Evolutionary conservation across 306 rosid genomes (phyloP), one percentile per base, ranked within the genome.

Genomic region (Vicia sativa): DNA sequence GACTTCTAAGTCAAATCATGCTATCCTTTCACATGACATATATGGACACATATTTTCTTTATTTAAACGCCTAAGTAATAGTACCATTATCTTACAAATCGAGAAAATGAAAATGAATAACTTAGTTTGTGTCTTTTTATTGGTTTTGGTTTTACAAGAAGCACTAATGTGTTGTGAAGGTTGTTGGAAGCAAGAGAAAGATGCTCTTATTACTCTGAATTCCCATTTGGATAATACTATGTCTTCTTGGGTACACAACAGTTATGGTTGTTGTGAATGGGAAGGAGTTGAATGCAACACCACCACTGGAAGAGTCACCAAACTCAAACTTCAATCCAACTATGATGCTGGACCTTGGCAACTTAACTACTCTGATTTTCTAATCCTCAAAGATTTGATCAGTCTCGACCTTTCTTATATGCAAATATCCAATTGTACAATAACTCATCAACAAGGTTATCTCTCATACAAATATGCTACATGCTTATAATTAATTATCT

Each of bases 101-200:
- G n/a, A n/a, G n/a, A n/a, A n/a, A n/a, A n/a, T n/a, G n/a, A n/a
- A n/a, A n/a, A n/a, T n/a, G n/a, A n/a, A n/a, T n/a, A n/a, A n/a
- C n/a, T n/a, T n/a, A n/a, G n/a, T n/a, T n/a, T n/a, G n/a, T n/a
- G n/a, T n/a, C n/a, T n/a, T n/a, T n/a, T n/a, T 29, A 29, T 29
- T 6, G 4, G 35, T 52, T 25, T 60, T 46, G 3, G 18, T 60
- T 48, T 53, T 26, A 25, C 4, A 62, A 9, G 21, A 38, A 62
- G 63, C 5, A 28, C 7, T 29, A 0, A 25, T 42, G 0, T 15
- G 63, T 15, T 49, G 70, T 38, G 64, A 72, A 72, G 64, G 64
- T 42, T 72, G 71, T 63, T 72, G 43, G 77, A 52, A 72, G 37
- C 25, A 52, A 41, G 77, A 72, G 44, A 72, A 35, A n/a, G 64